Base-by-base conservation (phyloP, 768 basidiomycete species). In the Panaeolus papilionaceus region DNA sequence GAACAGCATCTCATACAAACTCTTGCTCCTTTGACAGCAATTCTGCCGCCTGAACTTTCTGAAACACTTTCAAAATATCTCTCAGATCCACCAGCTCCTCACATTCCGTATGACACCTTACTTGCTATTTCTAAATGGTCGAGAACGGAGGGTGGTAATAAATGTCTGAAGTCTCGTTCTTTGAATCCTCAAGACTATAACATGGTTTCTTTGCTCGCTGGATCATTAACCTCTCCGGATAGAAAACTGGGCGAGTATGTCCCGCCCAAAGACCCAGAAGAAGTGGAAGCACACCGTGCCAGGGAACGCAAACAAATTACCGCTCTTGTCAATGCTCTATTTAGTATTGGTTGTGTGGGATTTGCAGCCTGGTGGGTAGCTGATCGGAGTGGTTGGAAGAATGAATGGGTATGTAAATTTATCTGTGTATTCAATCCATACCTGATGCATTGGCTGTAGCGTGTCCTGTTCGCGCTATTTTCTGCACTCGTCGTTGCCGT, bases 171-270 rank as follows among this genome's bases (percentile, higher is more conserved):
- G 40, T 78, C 79, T 58, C 73, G 78, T 62, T 77, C 81, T 1
- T 79, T 93, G 61, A 78, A 88, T 66, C 79, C 87, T 4, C 78
- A 79, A 23, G 80, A 84, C 14, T 94, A 92, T 75, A 79, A 84
- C 6, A 93, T 93, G 88, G 79, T 93, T 44, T 80, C 92, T 20
- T 81, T 95, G 40, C 86, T 95, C 5, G 92, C 94, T 16, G 93
- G 93, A 42, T 84, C 89, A 6, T 86, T 84, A 51, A 90, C 93
- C n/a, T 92, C 92, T 6, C 93, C 93, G 23, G 88, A 92, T 67
- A 86, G 90, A 64, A 88, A 83, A 40, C 92, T 93, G 68, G 88
- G 88, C 38, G 70, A 79, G 9, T 86, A 88, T 71, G 67, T 73
- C 4, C 83, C 81, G 26, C 83, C 81, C 23, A 78, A 76, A 66